Conservation (phyloP, 306 rosid species). For the Gleditsia sinensis region DNA sequence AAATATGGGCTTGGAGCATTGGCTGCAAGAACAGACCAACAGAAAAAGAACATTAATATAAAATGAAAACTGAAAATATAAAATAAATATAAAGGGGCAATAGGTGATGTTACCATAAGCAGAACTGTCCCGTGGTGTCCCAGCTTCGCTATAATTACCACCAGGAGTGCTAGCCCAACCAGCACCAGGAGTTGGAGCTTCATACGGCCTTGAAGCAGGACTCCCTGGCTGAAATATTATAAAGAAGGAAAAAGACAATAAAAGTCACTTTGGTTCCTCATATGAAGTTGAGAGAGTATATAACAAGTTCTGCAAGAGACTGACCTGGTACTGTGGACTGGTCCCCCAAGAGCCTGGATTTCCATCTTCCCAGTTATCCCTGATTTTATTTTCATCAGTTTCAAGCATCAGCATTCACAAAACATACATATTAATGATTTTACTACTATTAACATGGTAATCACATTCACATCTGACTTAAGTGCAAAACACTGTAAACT, state of each 20-base stretch:
- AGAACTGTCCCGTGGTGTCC: slow-evolving; percentile 85
- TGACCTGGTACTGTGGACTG: slow-evolving; percentile 96
- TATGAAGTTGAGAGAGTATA: slow-evolving; percentile 6
- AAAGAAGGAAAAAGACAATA: neutral
- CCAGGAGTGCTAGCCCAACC: slow-evolving; percentile 97
- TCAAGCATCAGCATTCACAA: slow-evolving; percentile 34
- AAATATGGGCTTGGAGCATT: slow-evolving; percentile 99
- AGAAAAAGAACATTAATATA: slow-evolving; percentile 12
- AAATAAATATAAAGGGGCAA: neutral
- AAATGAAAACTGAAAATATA: neutral
- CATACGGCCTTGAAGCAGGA: slow-evolving; percentile 86
- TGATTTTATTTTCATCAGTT: slow-evolving; percentile 41
- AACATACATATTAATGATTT: neutral
- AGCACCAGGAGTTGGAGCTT: slow-evolving; percentile 99
- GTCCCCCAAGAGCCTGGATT: slow-evolving; percentile 97
- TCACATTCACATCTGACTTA: neutral
- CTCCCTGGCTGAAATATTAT: slow-evolving; percentile 79
- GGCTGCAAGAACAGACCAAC: slow-evolving; percentile 49
- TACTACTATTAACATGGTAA: slow-evolving; percentile 1
- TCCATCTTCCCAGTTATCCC: slow-evolving; percentile 99
- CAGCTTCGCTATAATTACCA: slow-evolving; percentile 92
- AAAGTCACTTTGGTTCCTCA: slow-evolving; percentile 4
- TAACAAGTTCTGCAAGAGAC: slow-evolving; percentile 23
- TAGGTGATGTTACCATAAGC: slow-evolving; percentile 57
- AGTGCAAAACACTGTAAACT: neutral